phyloP scores from a whole-genome alignment of 495 filamentous ascomycete species.

The Xylaria scruposa region DNA sequence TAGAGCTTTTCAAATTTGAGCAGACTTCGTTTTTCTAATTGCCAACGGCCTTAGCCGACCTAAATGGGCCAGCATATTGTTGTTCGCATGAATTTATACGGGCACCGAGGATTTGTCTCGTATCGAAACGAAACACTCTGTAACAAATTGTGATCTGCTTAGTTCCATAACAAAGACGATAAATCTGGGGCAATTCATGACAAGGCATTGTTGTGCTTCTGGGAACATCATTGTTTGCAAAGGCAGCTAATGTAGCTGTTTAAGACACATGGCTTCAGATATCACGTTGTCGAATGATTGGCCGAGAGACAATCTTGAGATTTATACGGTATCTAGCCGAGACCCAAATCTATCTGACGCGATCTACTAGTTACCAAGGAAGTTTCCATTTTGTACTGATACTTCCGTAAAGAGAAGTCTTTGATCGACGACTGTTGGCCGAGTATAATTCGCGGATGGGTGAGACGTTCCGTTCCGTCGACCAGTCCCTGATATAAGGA shows the following conservation, averaged over 20 bases:
- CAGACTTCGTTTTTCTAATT: neutral
- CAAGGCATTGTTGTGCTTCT: neutral
- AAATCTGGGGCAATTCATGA: neutral
- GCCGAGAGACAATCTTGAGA: slow-evolving; percentile 32
- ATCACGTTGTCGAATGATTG: slow-evolving; percentile 44
- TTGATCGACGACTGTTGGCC: slow-evolving; percentile 17
- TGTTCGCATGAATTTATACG: neutral
- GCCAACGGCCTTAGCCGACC: neutral
- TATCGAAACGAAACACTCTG: neutral
- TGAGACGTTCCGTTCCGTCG: slow-evolving; percentile 17
- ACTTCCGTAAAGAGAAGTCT: neutral
- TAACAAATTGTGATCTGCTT: neutral
- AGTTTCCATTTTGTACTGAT: slow-evolving; percentile 12
- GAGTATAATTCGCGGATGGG: slow-evolving; percentile 1
- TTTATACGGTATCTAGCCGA: slow-evolving; percentile 22
- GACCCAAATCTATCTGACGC: slow-evolving; percentile 22
- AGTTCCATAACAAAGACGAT: neutral
- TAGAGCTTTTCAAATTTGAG: neutral
- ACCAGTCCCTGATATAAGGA: neutral
- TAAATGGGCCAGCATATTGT: neutral
- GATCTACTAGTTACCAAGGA: neutral
- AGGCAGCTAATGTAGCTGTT: slow-evolving; percentile 19
- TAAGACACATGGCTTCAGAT: slow-evolving; percentile 12
- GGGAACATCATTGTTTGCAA: neutral
- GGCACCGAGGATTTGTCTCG: neutral